phyloP scores from a whole-genome alignment of 1,139 yeast genomes.

The Yamadazyma triangularis region DNA sequence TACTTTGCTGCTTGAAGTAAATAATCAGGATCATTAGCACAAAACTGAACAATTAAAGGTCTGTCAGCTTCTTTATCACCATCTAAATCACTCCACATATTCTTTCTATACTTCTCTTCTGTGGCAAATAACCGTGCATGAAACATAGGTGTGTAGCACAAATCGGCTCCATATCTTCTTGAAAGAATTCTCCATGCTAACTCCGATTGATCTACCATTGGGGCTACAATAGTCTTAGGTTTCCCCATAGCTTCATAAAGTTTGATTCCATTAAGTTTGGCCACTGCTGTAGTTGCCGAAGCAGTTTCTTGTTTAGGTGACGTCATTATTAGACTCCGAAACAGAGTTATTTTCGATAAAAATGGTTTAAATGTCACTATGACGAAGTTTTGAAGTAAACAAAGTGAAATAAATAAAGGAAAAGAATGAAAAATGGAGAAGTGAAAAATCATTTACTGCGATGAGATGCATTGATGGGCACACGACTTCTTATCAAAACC shows the following conservation, averaged over 20 bases:
- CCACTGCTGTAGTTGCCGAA: too few species aligned
- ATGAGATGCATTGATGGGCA: too few species aligned
- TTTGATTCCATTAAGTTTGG: constrained; percentile 67
- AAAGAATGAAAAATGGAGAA: too few species aligned
- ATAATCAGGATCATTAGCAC: constrained; percentile 91
- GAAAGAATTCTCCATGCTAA: constrained; percentile 92
- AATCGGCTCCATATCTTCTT: constrained; percentile 84
- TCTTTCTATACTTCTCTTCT: constrained; percentile 71
- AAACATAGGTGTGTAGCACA: constrained; percentile 96
- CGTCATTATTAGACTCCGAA: too few species aligned
- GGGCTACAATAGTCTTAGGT: constrained; percentile 89
- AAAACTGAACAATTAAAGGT: constrained; percentile 88
- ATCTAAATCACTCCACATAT: constrained; percentile 72
- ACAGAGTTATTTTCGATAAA: too few species aligned
- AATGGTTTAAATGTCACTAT: too few species aligned
- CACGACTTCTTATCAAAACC: background rate
- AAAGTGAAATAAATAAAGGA: too few species aligned
- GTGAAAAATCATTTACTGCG: too few species aligned
- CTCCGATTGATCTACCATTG: constrained; percentile 98
- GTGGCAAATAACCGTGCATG: constrained; percentile 90
- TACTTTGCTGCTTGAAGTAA: constrained; percentile 72
- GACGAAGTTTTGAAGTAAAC: too few species aligned
- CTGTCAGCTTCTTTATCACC: constrained; percentile 66
- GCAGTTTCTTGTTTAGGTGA: too few species aligned
- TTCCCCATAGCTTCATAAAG: constrained; percentile 64